Base-by-base conservation (phyloP, 768 basidiomycete genomes). In the Obba rivulosa region DNA sequence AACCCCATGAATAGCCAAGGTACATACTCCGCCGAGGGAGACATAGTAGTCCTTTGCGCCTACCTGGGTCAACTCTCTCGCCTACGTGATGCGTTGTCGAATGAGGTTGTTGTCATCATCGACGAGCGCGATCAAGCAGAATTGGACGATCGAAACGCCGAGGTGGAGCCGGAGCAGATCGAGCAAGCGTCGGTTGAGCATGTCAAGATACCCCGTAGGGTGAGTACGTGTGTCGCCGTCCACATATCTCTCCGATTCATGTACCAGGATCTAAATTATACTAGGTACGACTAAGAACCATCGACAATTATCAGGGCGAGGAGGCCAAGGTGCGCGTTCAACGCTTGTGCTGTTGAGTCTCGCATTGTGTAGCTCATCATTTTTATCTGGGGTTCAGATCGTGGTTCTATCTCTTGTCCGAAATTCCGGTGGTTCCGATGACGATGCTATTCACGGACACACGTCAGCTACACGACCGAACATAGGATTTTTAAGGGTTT, bases 281-380 rank as follows among this genome's bases (percentile, higher is more conserved):
- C 41, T 4, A 86, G 85, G 77, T 87, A 34, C 73, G 76, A 5
- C 66, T 90, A 8, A 75, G 87, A 4, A 89, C 87, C 0, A 76
- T 89, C 1, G 87, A 90, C 52, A 87, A 83, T 45, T 90, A 78
- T 57, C 87, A 90, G 61, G 87, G 85, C 4, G 79, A 84, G 49
- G 85, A 86, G 66, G 81, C 76, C 3, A 77, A 73, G 58, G 79
- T 77, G 54, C 16, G 59, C 40, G n/a, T 14, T n/a, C 9, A 4
- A 16, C 20, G 16, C 4, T 11, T 3, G 23, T 24, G 41, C 7
- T 23, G n/a, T n/a, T n/a, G n/a, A n/a, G n/a, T n/a, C n/a, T n/a
- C n/a, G n/a, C n/a, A n/a, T n/a, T n/a, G n/a, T n/a, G n/a, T n/a
- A n/a, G n/a, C n/a, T n/a, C n/a, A n/a, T n/a, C n/a, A n/a, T n/a